Base-by-base conservation (phyloP, 257 asterid species). In the Thymus quinquecostatus region DNA sequence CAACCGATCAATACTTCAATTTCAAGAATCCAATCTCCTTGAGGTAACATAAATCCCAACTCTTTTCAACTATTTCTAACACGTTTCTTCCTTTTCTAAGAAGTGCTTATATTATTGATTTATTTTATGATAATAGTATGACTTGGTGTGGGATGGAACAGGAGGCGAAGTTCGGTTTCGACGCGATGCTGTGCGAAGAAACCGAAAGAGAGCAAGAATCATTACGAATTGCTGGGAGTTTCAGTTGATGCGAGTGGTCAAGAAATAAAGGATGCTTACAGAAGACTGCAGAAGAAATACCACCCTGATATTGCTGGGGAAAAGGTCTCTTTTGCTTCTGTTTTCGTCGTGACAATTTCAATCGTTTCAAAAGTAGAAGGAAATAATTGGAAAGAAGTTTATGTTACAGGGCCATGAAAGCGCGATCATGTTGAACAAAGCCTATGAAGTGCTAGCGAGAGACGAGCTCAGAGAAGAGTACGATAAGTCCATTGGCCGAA, bases 281-380 rank as follows among this genome's bases (percentile, higher is more conserved):
- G 89, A 53, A 81, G 79, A 66, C 77, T 82, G 63, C 95, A 84
- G 47, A 88, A 88, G 86, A 88, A 73, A 41, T 60, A 82, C 63
- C 90, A 88, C 53, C 92, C 90, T 0, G 92, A 88, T 61, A 84
- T 88, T 61, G 92, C 86, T 2, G 92, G 92, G 21, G 21, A 21
- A 21, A 21, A 21, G 21, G 21, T 21, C 21, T 84, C 90, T 84
- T 10, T 7, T 34, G 13, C n/a, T 1, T 1, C 10, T 28, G 6
- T 8, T 33, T 53, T 66, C 49, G n/a, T n/a, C n/a, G n/a, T n/a
- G n/a, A n/a, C n/a, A n/a, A n/a, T n/a, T n/a, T n/a, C n/a, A n/a
- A n/a, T n/a, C n/a, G n/a, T n/a, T n/a, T n/a, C n/a, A n/a, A n/a
- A n/a, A n/a, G 0, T 3, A 2, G 6, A 1, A 14, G 0, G 1